Percentiles rank a stretch among this genome's conserved stretches.
Evolutionary conservation across 2,329 filamentous ascomycete species (phyloP).

Genomic region (Aspergillus sp.): DNA sequence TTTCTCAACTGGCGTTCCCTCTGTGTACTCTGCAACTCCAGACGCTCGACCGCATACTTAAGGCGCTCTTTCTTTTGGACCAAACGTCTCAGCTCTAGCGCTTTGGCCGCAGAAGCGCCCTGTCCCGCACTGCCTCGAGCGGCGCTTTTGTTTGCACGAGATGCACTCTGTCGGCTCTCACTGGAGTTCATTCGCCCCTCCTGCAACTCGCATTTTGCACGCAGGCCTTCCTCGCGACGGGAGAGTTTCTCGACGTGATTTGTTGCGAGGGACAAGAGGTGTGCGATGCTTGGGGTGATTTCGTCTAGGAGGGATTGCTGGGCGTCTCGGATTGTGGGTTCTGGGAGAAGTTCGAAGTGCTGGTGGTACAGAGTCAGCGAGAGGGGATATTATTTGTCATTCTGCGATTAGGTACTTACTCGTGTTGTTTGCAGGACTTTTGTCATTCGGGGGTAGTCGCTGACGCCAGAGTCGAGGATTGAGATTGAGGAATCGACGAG

Average conservation of each 20-base stretch:
- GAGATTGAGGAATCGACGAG: conserved; percentile 63
- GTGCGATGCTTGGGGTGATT: conserved; percentile 81
- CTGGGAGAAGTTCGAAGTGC: conserved; percentile 92
- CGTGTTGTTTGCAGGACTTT: conserved; percentile 64
- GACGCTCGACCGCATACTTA: conserved; percentile 79
- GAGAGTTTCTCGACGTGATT: conserved; percentile 79
- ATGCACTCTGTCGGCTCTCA: conserved; percentile 31
- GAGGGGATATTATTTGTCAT: too few relatives aligned
- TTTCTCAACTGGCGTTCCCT: conserved; percentile 69
- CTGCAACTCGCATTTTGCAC: conserved; percentile 79
- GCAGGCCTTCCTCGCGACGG: conserved; percentile 77
- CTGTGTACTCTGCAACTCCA: conserved; percentile 84
- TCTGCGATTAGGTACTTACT: conserved; percentile 39
- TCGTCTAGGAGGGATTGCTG: conserved; percentile 83
- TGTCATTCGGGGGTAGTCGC: conserved; percentile 61
- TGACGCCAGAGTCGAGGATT: conserved; percentile 62
- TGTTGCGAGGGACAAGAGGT: conserved; percentile 77
- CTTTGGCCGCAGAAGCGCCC: conserved; percentile 40
- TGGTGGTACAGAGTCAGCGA: conserved; percentile 35
- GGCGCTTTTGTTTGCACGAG: conserved; percentile 17
- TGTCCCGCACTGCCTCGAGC: conserved; percentile 22
- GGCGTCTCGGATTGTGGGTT: conserved; percentile 75
- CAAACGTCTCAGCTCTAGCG: conserved; percentile 65
- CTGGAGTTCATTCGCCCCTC: conserved; percentile 64
- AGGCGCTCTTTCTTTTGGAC: conserved; percentile 80